These are phyloP conservation scores for Rhodotorula glutinis DNA, from an alignment of 1,284 basidiomycete genomes.

Conservation along the genomic window DNA sequence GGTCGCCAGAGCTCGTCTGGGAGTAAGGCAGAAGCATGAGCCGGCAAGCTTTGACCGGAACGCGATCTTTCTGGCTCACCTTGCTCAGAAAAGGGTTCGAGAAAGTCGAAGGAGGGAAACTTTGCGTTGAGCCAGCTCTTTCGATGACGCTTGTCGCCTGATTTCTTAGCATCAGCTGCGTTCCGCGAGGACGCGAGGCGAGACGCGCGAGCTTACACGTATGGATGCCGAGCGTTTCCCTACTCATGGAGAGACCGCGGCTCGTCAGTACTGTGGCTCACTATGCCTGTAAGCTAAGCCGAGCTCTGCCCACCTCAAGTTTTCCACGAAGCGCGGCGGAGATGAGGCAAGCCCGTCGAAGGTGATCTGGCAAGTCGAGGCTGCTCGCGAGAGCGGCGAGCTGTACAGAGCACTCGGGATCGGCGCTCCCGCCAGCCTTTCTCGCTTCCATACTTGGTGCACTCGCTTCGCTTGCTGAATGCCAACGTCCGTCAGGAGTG, in stretches of 20 bases:
- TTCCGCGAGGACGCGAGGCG: background rate
- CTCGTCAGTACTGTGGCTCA: background rate
- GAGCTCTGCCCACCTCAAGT: constrained; percentile 20
- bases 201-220: constrained; percentile 54
- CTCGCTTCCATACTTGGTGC: constrained; percentile 59
- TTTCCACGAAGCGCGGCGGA: constrained; percentile 55
- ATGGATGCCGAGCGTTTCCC: constrained; percentile 67
- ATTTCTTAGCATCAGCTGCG: too few species aligned
- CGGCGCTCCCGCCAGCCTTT: constrained; percentile 58
- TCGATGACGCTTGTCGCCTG: constrained; percentile 60
- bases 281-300: accelerated
- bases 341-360: constrained; percentile 55
- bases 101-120: constrained; percentile 65
- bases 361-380: constrained; percentile 64
- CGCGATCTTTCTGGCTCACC: background rate
- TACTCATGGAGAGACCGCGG: background rate
- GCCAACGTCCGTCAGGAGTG: constrained; percentile 66
- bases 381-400: constrained; percentile 69
- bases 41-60: background rate
- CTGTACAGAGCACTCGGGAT: constrained; percentile 63
- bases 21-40: too few species aligned
- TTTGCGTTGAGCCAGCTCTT: constrained; percentile 56
- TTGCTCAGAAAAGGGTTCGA: constrained; percentile 65
- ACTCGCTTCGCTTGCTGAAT: constrained; percentile 61
- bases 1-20: constrained; percentile 49